Percentiles rank a stretch among this genome's conserved stretches.
phyloP scores from a whole-genome alignment of 805 yeast genomes.

The Phaffomyces thermotolerans region DNA sequence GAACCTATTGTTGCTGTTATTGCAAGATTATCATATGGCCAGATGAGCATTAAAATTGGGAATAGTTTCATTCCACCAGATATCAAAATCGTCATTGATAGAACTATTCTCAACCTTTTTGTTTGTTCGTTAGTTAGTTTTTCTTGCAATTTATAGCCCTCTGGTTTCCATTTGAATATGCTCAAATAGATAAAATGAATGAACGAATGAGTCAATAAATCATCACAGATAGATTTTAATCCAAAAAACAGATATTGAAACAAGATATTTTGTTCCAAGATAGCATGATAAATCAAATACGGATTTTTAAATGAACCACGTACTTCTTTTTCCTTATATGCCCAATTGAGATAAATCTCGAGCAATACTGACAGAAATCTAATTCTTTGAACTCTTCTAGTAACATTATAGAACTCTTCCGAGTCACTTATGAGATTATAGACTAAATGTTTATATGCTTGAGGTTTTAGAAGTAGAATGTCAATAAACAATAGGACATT shows the following conservation, averaged over 20 bases:
- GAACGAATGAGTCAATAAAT: slow-evolving; percentile 32
- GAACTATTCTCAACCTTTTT: slow-evolving; percentile 29
- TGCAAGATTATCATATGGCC: slow-evolving; percentile 89
- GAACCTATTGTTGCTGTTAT: slow-evolving; percentile 53
- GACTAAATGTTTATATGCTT: slow-evolving; percentile 81
- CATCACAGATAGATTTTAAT: slow-evolving; percentile 41
- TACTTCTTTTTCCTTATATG: slow-evolving; percentile 64
- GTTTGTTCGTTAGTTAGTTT: slow-evolving; percentile 8
- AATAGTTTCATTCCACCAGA: slow-evolving; percentile 77
- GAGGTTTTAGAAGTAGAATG: slow-evolving; percentile 73
- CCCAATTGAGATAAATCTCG: slow-evolving; percentile 91
- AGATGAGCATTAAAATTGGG: slow-evolving; percentile 88
- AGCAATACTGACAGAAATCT: slow-evolving; percentile 62
- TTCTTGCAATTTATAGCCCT: slow-evolving; percentile 8
- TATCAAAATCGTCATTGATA: slow-evolving; percentile 64
- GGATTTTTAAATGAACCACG: slow-evolving; percentile 15
- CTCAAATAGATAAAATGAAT: slow-evolving; percentile 26
- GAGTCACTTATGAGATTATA: slow-evolving; percentile 44
- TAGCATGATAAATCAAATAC: slow-evolving; percentile 26
- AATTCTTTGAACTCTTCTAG: slow-evolving; percentile 33
- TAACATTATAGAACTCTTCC: not conserved
- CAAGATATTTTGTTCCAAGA: slow-evolving; percentile 28
- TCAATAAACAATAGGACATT: slow-evolving; percentile 79
- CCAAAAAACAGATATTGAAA: slow-evolving; percentile 54
- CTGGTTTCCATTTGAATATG: slow-evolving; percentile 25